Base-by-base conservation (phyloP, 345 rosid genomes). In the Anacardium occidentale region DNA sequence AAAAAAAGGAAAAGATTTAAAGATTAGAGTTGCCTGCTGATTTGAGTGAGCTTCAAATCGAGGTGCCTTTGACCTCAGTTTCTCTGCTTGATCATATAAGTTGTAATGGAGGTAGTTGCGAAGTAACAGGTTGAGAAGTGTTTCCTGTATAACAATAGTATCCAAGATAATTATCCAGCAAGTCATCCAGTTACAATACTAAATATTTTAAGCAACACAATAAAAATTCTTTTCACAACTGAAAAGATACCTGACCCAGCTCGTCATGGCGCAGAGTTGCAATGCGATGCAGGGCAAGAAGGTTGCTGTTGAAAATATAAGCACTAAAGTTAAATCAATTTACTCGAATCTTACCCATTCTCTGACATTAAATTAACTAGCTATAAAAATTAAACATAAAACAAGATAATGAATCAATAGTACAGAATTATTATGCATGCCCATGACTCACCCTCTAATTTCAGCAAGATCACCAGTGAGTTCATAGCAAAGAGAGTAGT, bases 31-130 rank as follows among this genome's bases (percentile, higher is more conserved):
- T 83, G 57, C 87, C 83, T 84, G 87, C 62, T 84, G 87, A 63
- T 84, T 84, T 51, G 87, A 84, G 75, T 81, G 87, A 51, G 87
- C 83, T 80, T 86, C 90, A 80, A 86, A 86, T 74, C 84, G 72
- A 15, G 90, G 90, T 22, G 90, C 90, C 73, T 86, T 86, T 7
- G 90, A 84, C 71, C 90, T 80, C 75, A 86, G 78, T 81, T 86
- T 86, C 79, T 86, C 90, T 18, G 88, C 90, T 66, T 84, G 90
- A 69, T 86, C 90, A 79, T 86, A 86, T 57, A 86, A 77, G 70
- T 84, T 84, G 83, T 86, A 86, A 72, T 86, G 88, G 69, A 86
- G 90, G 72, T 86, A 86, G 74, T 86, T 86, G 78, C 88, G 90
- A 34, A 86, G 87, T 21, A 86, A 70, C 71, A 86, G 73, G 66